phyloP scores from a whole-genome alignment of 179 eudicot genomes.

The Amaranthus tricolor region DNA sequence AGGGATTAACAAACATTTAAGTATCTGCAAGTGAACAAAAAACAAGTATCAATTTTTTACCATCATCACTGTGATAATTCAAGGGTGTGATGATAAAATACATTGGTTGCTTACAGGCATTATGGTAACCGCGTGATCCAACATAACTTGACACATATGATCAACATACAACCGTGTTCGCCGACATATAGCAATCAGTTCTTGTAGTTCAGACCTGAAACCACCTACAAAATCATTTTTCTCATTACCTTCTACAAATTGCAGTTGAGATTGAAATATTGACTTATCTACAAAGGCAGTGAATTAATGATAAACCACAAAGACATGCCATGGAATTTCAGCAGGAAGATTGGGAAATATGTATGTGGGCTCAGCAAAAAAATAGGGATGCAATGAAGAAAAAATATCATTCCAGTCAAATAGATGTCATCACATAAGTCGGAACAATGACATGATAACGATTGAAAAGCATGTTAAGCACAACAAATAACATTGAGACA shows the following conservation, averaged over 20 bases:
- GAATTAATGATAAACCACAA: neutral
- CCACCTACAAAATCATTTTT: constrained; percentile 44
- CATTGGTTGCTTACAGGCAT: constrained; percentile 58
- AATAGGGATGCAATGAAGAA: neutral
- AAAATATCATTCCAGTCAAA: constrained; percentile 6
- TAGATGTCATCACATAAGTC: constrained; percentile 4
- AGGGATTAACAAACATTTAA: neutral
- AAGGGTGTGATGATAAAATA: neutral
- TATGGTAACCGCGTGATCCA: constrained; percentile 60
- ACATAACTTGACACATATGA: constrained; percentile 43
- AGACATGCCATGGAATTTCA: neutral
- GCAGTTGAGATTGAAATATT: neutral
- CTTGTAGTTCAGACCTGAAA: constrained; percentile 67
- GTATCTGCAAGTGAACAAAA: neutral
- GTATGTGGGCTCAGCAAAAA: neutral
- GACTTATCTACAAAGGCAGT: neutral
- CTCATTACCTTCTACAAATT: neutral
- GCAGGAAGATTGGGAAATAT: neutral
- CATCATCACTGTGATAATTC: neutral
- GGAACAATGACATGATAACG: neutral
- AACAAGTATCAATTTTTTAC: neutral
- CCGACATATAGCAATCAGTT: constrained; percentile 64
- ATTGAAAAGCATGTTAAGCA: neutral
- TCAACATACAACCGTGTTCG: constrained; percentile 71
- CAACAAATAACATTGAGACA: neutral